Base-by-base conservation (phyloP, 177 flowering plant genomes). In the Vitis hybrid region DNA sequence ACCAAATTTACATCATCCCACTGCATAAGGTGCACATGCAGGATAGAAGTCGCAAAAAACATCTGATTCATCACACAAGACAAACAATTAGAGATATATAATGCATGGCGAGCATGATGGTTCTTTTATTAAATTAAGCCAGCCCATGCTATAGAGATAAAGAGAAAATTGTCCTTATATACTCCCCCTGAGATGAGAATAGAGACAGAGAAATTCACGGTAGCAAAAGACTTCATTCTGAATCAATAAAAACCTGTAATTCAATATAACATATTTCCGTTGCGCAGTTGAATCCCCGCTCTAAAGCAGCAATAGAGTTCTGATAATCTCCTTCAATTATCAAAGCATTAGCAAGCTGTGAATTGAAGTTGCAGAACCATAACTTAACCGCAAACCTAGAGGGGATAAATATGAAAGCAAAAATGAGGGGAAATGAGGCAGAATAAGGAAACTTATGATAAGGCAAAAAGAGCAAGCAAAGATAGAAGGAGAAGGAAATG, bases 21-120 rank as follows among this genome's bases (percentile, higher is more conserved):
- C 71, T 94, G 95, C 91, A 94, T 89, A 48, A 94, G 83, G 72
- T 82, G 91, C 75, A 92, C 95, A 56, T 94, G 98, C 74, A 94
- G 75, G 34, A 87, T 74, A 40, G 97, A 89, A 69, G 97, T 83
- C 10, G 90, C 91, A 72, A 94, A 94, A 82, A 91, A 91, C 96
- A 92, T 89, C 98, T 92, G 81, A 59, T 50, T 56, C 66, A 58
- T 63, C 61, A 62, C 14, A 52, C 18, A 60, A 56, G 40, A 55
- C 54, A 66, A 68, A 19, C 14, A 48, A 54, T 66, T 18, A 55
- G 23, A 67, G 14, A 52, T 2, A 21, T 15, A 51, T 3, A 32
- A 72, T 9, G 30, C 30, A 26, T 26, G n/a, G 40, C 8, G 15
- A n/a, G 55, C 11, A 26, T n/a, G 30, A 52, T 0, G 52, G 19